Evolutionary conservation across 2,329 filamentous ascomycete genomes (phyloP).

Genomic region (Tolypocladium endophyticum): DNA sequence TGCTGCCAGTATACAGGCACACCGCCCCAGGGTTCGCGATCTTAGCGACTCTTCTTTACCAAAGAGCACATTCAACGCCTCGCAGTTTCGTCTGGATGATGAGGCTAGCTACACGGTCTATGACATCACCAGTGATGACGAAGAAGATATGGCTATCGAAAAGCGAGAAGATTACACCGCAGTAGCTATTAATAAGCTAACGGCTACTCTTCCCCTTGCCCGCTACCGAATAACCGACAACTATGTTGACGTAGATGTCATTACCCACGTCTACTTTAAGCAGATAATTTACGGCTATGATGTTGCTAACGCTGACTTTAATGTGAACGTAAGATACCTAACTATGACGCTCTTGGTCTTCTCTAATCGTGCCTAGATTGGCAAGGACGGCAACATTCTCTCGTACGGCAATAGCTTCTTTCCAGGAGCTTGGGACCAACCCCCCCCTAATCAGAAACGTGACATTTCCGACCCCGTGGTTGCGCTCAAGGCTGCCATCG

Average conservation of each 20-base stretch:
- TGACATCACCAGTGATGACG: slow-evolving; percentile 7
- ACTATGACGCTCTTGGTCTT: no score
- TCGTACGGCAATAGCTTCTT: slow-evolving; percentile 42
- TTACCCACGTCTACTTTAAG: slow-evolving; percentile 48
- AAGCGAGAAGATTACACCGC: slow-evolving; percentile 28
- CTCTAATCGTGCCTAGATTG: slow-evolving; percentile 25
- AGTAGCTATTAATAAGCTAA: slow-evolving; percentile 31
- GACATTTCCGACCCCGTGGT: slow-evolving; percentile 29
- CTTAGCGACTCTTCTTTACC: slow-evolving; percentile 12
- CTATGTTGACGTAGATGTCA: slow-evolving; percentile 43
- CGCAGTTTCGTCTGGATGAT: slow-evolving; percentile 19
- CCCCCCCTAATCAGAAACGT: slow-evolving; percentile 28
- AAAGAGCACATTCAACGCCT: slow-evolving; percentile 21
- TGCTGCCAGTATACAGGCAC: slow-evolving; percentile 17
- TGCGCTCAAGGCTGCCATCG: slow-evolving; percentile 30
- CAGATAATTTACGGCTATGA: slow-evolving; percentile 48
- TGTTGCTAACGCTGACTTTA: slow-evolving; percentile 51
- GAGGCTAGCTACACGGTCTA: slow-evolving; percentile 17
- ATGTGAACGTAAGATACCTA: slow-evolving; percentile 40
- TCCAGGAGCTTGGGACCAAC: slow-evolving; percentile 26
- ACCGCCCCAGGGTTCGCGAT: slow-evolving; percentile 16
- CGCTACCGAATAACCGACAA: slow-evolving; percentile 43
- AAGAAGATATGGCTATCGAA: slow-evolving; percentile 11
- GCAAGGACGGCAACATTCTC: slow-evolving; percentile 41
- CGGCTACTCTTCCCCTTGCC: slow-evolving; percentile 21